These are phyloP conservation scores for Blastobotrys apis DNA, from an alignment of 1,139 yeast genomes.

Conservation along the genomic window DNA sequence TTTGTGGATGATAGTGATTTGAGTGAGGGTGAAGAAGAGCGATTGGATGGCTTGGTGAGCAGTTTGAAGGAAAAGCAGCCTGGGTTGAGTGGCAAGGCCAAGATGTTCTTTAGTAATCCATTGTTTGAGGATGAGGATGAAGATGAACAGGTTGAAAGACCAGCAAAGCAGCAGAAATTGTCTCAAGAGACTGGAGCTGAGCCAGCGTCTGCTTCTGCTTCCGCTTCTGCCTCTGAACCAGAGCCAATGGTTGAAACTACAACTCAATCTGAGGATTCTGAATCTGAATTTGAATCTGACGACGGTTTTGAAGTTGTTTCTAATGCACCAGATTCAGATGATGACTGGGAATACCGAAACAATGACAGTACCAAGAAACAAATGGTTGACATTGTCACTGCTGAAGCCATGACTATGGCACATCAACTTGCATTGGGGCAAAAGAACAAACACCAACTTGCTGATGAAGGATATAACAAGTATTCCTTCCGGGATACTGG, in stretches of 20 bases:
- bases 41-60: constrained; percentile 58
- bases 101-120: constrained; percentile 72
- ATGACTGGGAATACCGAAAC: constrained; percentile 32
- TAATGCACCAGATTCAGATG: constrained; percentile 26
- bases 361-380: constrained; percentile 35
- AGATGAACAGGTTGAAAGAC: constrained; percentile 4
- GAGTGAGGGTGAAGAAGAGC: constrained; percentile 54
- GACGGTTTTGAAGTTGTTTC: constrained; percentile 29
- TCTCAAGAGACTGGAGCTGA: background rate
- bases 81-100: constrained; percentile 66
- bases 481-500: constrained; percentile 89
- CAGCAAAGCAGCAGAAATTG: background rate
- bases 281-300: constrained; percentile 10
- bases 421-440: constrained; percentile 92
- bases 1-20: constrained; percentile 34
- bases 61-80: constrained; percentile 47
- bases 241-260: constrained; percentile 21
- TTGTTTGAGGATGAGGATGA: constrained; percentile 50
- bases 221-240: background rate
- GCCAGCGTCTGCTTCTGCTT: constrained; percentile 3
- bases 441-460: constrained; percentile 72
- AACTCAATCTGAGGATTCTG: constrained; percentile 9
- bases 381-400: constrained; percentile 74
- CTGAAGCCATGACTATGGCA: constrained; percentile 96
- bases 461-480: constrained; percentile 88